These are phyloP conservation scores for Yamadazyma sp. DNA, from an alignment of 805 yeast species.

Conservation along the genomic window DNA sequence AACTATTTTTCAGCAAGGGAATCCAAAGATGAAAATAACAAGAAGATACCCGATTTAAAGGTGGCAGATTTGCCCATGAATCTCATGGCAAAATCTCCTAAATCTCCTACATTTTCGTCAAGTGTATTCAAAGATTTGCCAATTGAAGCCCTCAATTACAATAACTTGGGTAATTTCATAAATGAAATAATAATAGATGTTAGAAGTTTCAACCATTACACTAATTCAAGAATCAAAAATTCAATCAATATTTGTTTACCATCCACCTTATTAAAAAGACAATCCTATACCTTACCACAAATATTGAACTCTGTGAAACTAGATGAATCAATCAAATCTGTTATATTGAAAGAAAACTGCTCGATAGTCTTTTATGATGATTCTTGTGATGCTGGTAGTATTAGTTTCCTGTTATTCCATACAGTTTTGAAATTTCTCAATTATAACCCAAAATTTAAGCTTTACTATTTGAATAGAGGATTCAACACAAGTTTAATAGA, in stretches of 20 bases:
- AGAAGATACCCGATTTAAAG: constrained; percentile 5
- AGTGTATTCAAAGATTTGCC: constrained; percentile 3
- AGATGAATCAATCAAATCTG: constrained; percentile 17
- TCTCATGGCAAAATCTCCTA: constrained; percentile 3
- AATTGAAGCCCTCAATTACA: background rate
- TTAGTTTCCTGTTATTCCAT: constrained; percentile 30
- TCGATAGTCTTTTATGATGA: constrained; percentile 36
- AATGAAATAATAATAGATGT: constrained; percentile 30
- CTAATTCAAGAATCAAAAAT: constrained; percentile 24
- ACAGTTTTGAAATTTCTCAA: constrained; percentile 28
- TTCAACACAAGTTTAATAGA: constrained; percentile 3
- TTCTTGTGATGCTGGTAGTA: constrained; percentile 17
- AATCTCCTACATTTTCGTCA: constrained; percentile 5
- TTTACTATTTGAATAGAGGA: constrained; percentile 10
- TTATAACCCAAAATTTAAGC: constrained; percentile 11
- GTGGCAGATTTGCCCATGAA: background rate
- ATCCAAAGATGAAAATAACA: constrained; percentile 1
- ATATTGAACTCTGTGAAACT: constrained; percentile 31
- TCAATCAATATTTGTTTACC: constrained; percentile 43
- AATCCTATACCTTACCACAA: constrained; percentile 28
- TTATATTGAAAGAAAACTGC: constrained; percentile 16
- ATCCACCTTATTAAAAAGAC: constrained; percentile 41
- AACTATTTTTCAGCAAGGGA: background rate
- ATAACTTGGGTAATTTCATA: background rate
- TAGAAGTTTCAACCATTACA: constrained; percentile 37